Percentiles rank a stretch among this genome's conserved stretches.
These are phyloP conservation scores for Heterobasidion parviporum DNA, from an alignment of 1,284 basidiomycete species.

Conservation along the genomic window DNA sequence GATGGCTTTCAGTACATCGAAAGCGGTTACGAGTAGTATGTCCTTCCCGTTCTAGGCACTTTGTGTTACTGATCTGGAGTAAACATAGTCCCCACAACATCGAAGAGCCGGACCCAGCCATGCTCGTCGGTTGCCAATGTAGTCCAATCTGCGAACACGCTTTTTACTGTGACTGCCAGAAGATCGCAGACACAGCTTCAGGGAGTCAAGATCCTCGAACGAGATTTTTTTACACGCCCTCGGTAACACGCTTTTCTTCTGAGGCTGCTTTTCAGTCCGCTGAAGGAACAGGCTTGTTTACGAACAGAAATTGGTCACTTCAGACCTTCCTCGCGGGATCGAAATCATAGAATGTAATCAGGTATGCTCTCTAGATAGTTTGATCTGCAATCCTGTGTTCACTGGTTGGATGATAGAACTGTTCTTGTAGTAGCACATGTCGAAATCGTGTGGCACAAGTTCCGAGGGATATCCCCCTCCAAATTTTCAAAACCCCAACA, in stretches of 20 bases:
- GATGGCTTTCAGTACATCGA: slow-evolving; percentile 2
- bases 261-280: neutral
- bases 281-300: neutral
- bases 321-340: slow-evolving; percentile 30
- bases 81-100: neutral
- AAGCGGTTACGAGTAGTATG: neutral
- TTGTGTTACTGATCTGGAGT: neutral
- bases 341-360: slow-evolving; percentile 57
- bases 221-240: neutral
- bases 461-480: slow-evolving; percentile 25
- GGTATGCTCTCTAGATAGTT: slow-evolving; percentile 20
- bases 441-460: slow-evolving; percentile 28
- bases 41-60: neutral
- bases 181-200: neutral
- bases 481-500: slow-evolving; percentile 25
- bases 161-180: neutral
- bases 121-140: slow-evolving; percentile 2
- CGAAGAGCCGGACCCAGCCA: neutral
- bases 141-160: neutral
- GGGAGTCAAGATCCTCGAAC: neutral
- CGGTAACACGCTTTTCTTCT: neutral
- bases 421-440: slow-evolving; percentile 18
- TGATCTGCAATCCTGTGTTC: neutral
- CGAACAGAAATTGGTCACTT: slow-evolving; percentile 39
- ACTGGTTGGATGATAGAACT: slow-evolving; percentile 13